These are phyloP conservation scores for Ascodesmis nigricans DNA, from an alignment of 495 filamentous ascomycete species.

Conservation along the genomic window DNA sequence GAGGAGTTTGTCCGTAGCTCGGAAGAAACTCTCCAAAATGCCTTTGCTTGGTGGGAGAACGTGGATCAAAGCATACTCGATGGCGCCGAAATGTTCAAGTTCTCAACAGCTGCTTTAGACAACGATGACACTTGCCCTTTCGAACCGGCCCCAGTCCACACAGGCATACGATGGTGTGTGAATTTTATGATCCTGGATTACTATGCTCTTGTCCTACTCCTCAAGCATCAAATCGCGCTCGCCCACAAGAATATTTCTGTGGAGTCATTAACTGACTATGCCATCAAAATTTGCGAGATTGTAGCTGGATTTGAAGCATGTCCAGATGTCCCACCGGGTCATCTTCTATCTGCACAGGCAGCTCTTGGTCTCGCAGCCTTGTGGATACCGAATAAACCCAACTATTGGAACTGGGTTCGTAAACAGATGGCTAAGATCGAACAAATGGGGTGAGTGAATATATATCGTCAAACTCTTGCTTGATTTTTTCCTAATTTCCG, in stretches of 20 bases:
- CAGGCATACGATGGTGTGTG: conserved; percentile 42
- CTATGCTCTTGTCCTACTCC: conserved; percentile 58
- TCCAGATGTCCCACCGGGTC: conserved; percentile 45
- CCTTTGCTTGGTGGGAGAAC: conserved; percentile 12
- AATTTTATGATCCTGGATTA: conserved; percentile 62
- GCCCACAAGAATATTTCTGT: conserved; percentile 19
- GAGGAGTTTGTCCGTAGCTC: conserved; percentile 33
- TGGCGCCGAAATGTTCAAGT: conserved; percentile 10
- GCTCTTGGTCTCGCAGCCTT: conserved; percentile 52
- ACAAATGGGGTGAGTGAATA: conserved; percentile 47
- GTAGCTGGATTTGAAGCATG: conserved; percentile 57
- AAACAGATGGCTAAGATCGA: conserved; percentile 62
- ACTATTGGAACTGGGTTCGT: conserved; percentile 63
- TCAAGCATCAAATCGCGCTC: conserved; percentile 43
- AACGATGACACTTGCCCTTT: conserved; percentile 47
- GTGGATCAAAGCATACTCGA: conserved; percentile 14
- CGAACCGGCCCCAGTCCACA: conserved; percentile 40
- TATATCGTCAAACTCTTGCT: background rate
- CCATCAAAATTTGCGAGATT: conserved; percentile 48
- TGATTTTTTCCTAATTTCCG: conserved; percentile 5
- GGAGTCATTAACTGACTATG: conserved; percentile 29
- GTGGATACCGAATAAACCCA: conserved; percentile 50
- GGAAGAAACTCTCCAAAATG: conserved; percentile 8
- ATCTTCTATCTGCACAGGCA: conserved; percentile 50
- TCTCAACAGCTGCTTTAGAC: no score